Base-by-base conservation (phyloP, 805 yeast species). In the Metahyphopichia silvanorum region DNA sequence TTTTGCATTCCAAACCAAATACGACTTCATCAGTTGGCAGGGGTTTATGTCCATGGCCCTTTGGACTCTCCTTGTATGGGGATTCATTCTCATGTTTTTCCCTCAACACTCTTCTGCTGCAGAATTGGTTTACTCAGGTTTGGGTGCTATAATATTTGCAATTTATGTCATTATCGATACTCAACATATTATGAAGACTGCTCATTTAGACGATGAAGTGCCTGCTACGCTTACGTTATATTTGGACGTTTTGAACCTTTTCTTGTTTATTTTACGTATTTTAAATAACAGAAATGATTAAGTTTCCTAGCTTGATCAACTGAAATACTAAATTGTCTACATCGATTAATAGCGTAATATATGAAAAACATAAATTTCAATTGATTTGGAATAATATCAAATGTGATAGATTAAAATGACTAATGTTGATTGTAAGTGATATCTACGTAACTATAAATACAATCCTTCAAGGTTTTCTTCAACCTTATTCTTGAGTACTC, bases 381-480 rank as follows among this genome's bases (percentile, higher is more conserved):
- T 15, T 26, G 16, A 6, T 7, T 26, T 10, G 29, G 13, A 24
- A 24, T 5, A n/a, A n/a, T n/a, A n/a, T n/a, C n/a, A n/a, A n/a
- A n/a, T n/a, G n/a, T n/a, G n/a, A n/a, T n/a, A n/a, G n/a, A n/a
- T n/a, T n/a, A n/a, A n/a, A n/a, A n/a, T n/a, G n/a, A n/a, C n/a
- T n/a, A n/a, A n/a, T n/a, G n/a, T n/a, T n/a, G n/a, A n/a, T n/a
- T n/a, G n/a, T n/a, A n/a, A n/a, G n/a, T n/a, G n/a, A n/a, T n/a
- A n/a, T n/a, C n/a, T n/a, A n/a, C n/a, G n/a, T n/a, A 21, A n/a
- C 39, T 65, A 82, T 69, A 87, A 71, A 63, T 91, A 91, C 46
- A 91, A 73, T 21, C 98, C 96, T 63, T 93, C 98, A 44, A 91
- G 74, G 52, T 86, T 88, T 69, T 91, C 97, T 61, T 91, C 98